Evolutionary conservation across 345 rosid genomes (phyloP).

Genomic region (Rhizophora mangle): DNA sequence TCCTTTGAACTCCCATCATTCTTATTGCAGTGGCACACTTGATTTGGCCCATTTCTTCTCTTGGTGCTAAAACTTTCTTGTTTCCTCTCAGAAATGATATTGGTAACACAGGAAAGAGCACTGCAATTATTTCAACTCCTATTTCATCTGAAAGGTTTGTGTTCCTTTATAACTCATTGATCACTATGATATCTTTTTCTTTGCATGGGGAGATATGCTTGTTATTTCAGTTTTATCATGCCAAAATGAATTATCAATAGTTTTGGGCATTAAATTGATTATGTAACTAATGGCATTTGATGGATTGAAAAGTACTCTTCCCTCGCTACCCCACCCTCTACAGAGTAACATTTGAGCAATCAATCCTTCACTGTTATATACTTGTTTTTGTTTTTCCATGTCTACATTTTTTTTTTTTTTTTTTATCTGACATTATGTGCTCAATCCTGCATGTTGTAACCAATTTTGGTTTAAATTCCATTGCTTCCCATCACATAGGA

Average conservation of each 20-base stretch:
- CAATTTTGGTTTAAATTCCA: slow-evolving; percentile 7
- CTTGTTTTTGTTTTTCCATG: no score
- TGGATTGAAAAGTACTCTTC: no score
- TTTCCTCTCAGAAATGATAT: slow-evolving; percentile 45
- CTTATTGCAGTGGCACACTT: neutral
- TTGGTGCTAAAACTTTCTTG: slow-evolving; percentile 15
- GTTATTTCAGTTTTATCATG: neutral
- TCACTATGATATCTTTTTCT: neutral
- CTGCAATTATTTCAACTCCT: slow-evolving; percentile 52
- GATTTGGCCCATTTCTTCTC: neutral
- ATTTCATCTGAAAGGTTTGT: slow-evolving; percentile 76
- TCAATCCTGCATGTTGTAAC: neutral
- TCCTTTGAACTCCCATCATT: no score
- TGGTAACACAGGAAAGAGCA: slow-evolving; percentile 60
- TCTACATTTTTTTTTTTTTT: no score
- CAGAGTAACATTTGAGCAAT: no score
- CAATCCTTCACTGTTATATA: no score
- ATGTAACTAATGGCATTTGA: no score
- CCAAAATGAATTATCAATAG: no score
- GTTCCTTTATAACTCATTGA: neutral
- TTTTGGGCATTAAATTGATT: no score
- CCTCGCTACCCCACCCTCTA: no score
- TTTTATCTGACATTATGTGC: neutral
- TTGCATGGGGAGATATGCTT: neutral
- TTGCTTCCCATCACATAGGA: slow-evolving; percentile 39